phyloP scores from a whole-genome alignment of 371 early-diverging fungal genomes.

The Umbelopsis sp. region DNA sequence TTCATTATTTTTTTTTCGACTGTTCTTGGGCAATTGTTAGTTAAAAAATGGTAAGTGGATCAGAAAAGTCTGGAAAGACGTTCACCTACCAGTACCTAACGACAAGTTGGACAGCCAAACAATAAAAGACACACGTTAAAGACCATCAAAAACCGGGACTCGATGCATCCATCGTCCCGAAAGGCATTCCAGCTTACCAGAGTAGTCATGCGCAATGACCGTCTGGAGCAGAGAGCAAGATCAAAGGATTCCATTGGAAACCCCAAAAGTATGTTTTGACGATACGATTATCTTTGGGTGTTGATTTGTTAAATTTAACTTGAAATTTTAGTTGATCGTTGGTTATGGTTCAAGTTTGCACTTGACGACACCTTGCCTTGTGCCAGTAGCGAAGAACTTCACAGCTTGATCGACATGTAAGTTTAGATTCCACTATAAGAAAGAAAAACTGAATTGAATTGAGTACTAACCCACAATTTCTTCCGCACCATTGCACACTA shows the following conservation, averaged over 20 bases:
- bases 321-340: conserved; percentile 44
- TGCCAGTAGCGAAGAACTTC: conserved; percentile 51
- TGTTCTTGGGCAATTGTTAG: background rate
- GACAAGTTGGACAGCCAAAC: conserved; percentile 35
- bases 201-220: conserved; percentile 55
- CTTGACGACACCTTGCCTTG: conserved; percentile 48
- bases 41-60: background rate
- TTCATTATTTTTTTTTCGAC: background rate
- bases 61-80: background rate
- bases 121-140: conserved; percentile 64
- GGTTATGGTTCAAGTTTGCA: conserved; percentile 66
- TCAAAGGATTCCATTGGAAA: conserved; percentile 31
- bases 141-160: conserved; percentile 64
- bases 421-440: background rate
- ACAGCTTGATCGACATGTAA: conserved; percentile 55
- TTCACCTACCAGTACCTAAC: background rate
- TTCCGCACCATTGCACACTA: background rate
- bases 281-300: too few relatives aligned
- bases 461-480: background rate
- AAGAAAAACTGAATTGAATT: background rate
- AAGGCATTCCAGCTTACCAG: conserved; percentile 62
- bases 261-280: conserved; percentile 32
- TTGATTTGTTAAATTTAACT: background rate
- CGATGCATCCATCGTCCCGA: conserved; percentile 64
- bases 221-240: conserved; percentile 43